These are phyloP conservation scores for Sporisorium scitamineum DNA, from an alignment of 1,284 basidiomycete genomes.

Conservation along the genomic window DNA sequence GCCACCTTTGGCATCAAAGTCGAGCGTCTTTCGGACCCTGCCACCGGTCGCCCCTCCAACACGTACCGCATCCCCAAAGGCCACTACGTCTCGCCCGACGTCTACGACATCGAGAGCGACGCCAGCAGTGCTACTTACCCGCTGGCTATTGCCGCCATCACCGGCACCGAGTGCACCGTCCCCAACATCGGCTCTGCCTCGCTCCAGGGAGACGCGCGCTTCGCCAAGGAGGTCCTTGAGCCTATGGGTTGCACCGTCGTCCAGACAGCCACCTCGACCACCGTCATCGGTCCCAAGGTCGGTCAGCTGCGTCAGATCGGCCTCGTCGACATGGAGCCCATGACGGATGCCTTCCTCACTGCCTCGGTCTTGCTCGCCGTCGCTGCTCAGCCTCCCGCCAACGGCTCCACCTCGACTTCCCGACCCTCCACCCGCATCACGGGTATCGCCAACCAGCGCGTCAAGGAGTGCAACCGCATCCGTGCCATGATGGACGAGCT, in stretches of 20 bases:
- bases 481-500: conserved; percentile 95
- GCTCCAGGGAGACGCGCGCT: conserved; percentile 94
- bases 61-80: conserved; percentile 89
- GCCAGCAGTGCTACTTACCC: conserved; percentile 97
- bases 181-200: conserved; percentile 89
- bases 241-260: conserved; percentile 93
- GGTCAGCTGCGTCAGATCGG: conserved; percentile 86
- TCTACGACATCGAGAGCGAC: conserved; percentile 93
- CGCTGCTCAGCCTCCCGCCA: conserved; percentile 69
- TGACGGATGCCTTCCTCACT: conserved; percentile 99
- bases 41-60: conserved; percentile 75
- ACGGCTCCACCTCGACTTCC: conserved; percentile 57
- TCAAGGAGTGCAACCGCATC: conserved; percentile 98
- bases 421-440: conserved; percentile 78
- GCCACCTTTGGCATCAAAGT: conserved; percentile 88
- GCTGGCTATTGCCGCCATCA: conserved; percentile 94
- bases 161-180: conserved; percentile 92
- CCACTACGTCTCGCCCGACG: conserved; percentile 79
- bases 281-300: conserved; percentile 87
- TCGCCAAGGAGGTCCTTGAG: conserved; percentile 91
- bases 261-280: conserved; percentile 89
- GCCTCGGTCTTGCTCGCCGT: conserved; percentile 90
- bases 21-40: conserved; percentile 76
- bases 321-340: conserved; percentile 96
- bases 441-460: conserved; percentile 97